phyloP scores from a whole-genome alignment of 2,329 filamentous ascomycete genomes.

The Bipolaris oryzae region DNA sequence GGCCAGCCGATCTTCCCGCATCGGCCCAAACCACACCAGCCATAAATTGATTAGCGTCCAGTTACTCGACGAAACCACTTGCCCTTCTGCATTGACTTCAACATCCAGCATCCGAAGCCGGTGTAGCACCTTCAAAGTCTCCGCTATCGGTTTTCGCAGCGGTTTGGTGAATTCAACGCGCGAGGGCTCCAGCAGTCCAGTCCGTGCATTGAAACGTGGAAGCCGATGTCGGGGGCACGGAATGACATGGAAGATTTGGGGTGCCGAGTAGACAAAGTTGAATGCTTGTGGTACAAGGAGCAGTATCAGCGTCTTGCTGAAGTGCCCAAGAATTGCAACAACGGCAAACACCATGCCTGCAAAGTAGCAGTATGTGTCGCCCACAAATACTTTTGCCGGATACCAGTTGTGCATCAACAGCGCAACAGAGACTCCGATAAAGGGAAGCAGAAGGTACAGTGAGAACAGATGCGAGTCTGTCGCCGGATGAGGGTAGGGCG shows the following conservation, averaged over 20 bases:
- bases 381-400: conserved; percentile 92
- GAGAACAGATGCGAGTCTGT: conserved; percentile 96
- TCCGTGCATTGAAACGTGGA: conserved; percentile 83
- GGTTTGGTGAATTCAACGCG: conserved; percentile 77
- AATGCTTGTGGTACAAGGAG: conserved; percentile 92
- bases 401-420: conserved; percentile 94
- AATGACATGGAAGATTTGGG: conserved; percentile 87
- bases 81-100: conserved; percentile 68
- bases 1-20: conserved; percentile 84
- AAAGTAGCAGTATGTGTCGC: conserved; percentile 99
- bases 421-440: conserved; percentile 88
- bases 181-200: conserved; percentile 84
- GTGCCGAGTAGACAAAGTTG: conserved; percentile 93
- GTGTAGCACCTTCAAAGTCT: conserved; percentile 70
- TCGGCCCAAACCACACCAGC: conserved; percentile 92
- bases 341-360: conserved; percentile 99
- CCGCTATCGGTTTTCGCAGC: conserved; percentile 67
- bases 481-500: conserved; percentile 84
- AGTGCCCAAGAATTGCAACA: conserved; percentile 94
- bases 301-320: conserved; percentile 93
- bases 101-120: conserved; percentile 71
- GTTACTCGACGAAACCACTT: conserved; percentile 82
- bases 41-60: conserved; percentile 94
- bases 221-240: conserved; percentile 93
- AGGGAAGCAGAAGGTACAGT: conserved; percentile 90